These are phyloP conservation scores for Trichosanthes truncata DNA, from an alignment of 306 rosid genomes.

Conservation along the genomic window DNA sequence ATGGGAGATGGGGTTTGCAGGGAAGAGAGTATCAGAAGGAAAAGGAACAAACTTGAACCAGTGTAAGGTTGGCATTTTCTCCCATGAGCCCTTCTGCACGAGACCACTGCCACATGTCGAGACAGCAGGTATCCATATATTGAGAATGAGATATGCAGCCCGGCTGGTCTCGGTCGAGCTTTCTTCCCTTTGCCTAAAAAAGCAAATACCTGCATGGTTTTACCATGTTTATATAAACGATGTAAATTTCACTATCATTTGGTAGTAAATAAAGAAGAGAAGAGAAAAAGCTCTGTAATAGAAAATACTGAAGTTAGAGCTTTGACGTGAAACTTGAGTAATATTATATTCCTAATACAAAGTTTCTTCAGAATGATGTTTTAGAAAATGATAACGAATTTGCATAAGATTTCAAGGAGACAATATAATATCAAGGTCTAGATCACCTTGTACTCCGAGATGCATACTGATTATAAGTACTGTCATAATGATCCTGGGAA, in stretches of 20 bases:
- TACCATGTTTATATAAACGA: background rate
- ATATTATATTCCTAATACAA: background rate
- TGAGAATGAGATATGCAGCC: background rate
- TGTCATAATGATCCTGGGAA: background rate
- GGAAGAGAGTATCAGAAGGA: background rate
- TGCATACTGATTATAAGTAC: background rate
- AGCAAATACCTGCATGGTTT: background rate
- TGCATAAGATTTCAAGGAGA: background rate
- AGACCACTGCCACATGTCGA: background rate
- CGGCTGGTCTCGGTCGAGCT: background rate
- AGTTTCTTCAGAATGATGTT: background rate
- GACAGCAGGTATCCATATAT: background rate
- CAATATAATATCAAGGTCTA: background rate
- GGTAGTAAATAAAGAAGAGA: background rate
- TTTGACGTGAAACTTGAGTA: background rate
- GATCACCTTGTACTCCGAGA: background rate
- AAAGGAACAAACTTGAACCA: background rate
- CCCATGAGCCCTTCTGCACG: background rate
- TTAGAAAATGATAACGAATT: background rate
- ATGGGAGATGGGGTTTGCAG: background rate
- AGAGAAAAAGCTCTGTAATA: background rate
- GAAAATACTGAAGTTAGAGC: background rate
- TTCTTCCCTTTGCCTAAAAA: background rate
- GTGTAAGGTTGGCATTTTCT: background rate
- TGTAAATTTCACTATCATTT: background rate